phyloP scores from a whole-genome alignment of 2,329 filamentous ascomycete genomes.

The Didymellaceae sp. region DNA sequence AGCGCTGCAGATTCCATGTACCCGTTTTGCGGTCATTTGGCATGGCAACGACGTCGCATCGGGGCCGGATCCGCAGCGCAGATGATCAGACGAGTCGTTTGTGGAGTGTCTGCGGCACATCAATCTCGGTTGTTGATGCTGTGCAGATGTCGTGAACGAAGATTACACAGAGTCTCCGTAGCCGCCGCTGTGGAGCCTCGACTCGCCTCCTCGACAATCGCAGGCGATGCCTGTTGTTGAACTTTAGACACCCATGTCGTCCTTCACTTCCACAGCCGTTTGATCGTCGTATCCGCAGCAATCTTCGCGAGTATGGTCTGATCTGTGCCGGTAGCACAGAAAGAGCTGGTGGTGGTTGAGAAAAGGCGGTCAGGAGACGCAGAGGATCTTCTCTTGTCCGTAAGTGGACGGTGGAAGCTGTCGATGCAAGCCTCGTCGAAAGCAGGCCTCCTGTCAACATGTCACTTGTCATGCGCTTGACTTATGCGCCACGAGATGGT shows the following conservation, averaged over 20 bases:
- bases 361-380: conserved; percentile 27
- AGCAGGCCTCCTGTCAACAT: conserved; percentile 17
- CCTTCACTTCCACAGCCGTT: conserved; percentile 1
- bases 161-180: conserved; percentile 15
- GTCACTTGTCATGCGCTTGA: conserved; percentile 21
- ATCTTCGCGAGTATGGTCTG: not conserved
- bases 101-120: conserved; percentile 7
- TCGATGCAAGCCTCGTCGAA: conserved; percentile 14
- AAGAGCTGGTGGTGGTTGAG: not conserved
- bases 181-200: conserved; percentile 1
- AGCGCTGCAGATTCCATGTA: conserved; percentile 15
- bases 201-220: not conserved
- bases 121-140: conserved; percentile 12
- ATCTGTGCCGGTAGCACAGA: conserved; percentile 1
- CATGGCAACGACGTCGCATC: conserved; percentile 16
- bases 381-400: conserved; percentile 5
- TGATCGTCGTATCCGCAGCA: not conserved
- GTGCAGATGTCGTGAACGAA: conserved; percentile 12
- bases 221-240: not conserved
- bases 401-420: not conserved
- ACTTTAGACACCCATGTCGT: not conserved
- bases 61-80: conserved; percentile 2
- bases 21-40: conserved; percentile 14
- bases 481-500: conserved; percentile 8
- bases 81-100: conserved; percentile 3